A percentile compares a stretch with the other conserved stretches of the same genome.
phyloP scores from a whole-genome alignment of 257 asterid genomes.

The Nicotiana tomentosiformis region DNA sequence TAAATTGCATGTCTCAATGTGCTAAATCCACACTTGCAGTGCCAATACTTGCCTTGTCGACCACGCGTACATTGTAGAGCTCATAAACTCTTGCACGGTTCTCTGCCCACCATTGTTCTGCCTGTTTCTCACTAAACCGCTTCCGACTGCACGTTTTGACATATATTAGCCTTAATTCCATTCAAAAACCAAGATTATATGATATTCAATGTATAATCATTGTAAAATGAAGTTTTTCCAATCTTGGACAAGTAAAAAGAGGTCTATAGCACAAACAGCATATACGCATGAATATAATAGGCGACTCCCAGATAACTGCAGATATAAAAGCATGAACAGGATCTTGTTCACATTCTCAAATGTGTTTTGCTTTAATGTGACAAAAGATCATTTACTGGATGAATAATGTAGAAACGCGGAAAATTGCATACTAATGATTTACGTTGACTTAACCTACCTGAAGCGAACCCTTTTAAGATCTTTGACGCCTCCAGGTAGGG shows the following conservation, averaged over 20 bases:
- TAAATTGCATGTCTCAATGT: slow-evolving; percentile 21
- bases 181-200: background rate
- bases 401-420: background rate
- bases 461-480: slow-evolving; percentile 96
- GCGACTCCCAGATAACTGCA: background rate
- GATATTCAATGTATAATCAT: background rate
- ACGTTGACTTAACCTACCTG: slow-evolving; percentile 46
- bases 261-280: background rate
- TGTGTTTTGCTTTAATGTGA: background rate
- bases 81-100: slow-evolving; percentile 61
- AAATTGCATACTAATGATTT: background rate
- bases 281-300: background rate
- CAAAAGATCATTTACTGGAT: background rate
- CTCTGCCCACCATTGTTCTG: slow-evolving; percentile 85
- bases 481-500: slow-evolving; percentile 87
- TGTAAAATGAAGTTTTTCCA: background rate
- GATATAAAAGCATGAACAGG: background rate
- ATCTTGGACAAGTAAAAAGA: background rate
- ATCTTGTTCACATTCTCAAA: slow-evolving; percentile 4
- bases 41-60: slow-evolving; percentile 55
- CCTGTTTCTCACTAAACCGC: slow-evolving; percentile 79
- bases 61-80: slow-evolving; percentile 57
- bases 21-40: slow-evolving; percentile 59
- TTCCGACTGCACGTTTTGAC: slow-evolving; percentile 28
- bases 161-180: background rate